phyloP scores from a whole-genome alignment of 805 yeast species.

The Barnettozyma botsteinii region DNA sequence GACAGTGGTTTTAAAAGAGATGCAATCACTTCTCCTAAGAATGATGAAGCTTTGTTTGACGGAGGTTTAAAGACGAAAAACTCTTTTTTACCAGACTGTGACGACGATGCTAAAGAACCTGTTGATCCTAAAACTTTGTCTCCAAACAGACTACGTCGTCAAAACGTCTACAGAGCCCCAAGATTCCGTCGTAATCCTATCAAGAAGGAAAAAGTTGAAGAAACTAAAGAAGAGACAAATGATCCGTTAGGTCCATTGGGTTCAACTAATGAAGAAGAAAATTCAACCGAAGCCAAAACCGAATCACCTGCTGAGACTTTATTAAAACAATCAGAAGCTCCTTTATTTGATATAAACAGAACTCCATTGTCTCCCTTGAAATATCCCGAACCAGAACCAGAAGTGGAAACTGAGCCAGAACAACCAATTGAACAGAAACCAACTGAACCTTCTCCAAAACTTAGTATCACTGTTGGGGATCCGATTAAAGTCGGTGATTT shows the following conservation, averaged over 20 bases:
- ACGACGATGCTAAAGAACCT: slow-evolving; percentile 14
- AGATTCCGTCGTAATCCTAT: slow-evolving; percentile 36
- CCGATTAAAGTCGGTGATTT: slow-evolving; percentile 90
- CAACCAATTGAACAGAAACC: background rate
- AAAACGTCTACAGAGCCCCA: slow-evolving; percentile 42
- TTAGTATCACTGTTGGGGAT: slow-evolving; percentile 76
- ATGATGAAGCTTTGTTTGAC: slow-evolving; percentile 31
- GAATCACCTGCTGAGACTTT: slow-evolving; percentile 31
- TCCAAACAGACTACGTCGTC: slow-evolving; percentile 37
- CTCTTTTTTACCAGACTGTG: slow-evolving; percentile 10
- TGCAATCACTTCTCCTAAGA: slow-evolving; percentile 20
- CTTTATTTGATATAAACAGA: slow-evolving; percentile 42
- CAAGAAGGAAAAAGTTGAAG: slow-evolving; percentile 8
- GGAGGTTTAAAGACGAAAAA: slow-evolving; percentile 15
- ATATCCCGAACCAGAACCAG: slow-evolving; percentile 5
- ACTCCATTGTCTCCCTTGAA: slow-evolving; percentile 24
- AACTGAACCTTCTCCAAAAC: slow-evolving; percentile 21
- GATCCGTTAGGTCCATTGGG: slow-evolving; percentile 31
- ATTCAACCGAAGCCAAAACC: slow-evolving; percentile 21
- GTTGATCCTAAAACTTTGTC: slow-evolving; percentile 18
- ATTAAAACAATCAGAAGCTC: slow-evolving; percentile 44
- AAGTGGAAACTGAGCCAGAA: slow-evolving; percentile 1
- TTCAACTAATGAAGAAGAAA: slow-evolving; percentile 27
- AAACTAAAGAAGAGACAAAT: slow-evolving; percentile 12
- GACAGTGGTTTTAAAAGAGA: slow-evolving; percentile 17